phyloP scores from a whole-genome alignment of 2,329 filamentous ascomycete species.

The Xylaria sp. region DNA sequence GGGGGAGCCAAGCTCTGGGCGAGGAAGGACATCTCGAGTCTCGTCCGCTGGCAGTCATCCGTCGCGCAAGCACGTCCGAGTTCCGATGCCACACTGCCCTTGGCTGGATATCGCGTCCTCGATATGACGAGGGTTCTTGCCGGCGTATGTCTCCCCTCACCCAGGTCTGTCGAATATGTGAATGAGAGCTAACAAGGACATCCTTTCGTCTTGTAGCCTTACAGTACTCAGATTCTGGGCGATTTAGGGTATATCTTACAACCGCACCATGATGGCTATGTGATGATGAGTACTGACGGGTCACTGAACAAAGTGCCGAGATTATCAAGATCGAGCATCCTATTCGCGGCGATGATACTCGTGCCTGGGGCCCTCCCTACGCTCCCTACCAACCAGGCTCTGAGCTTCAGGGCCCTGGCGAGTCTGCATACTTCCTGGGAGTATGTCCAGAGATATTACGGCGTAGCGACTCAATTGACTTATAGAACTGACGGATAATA shows the following conservation, averaged over 20 bases:
- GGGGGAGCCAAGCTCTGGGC: conserved; percentile 6
- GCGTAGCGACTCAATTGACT: neutral
- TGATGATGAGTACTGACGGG: conserved; percentile 26
- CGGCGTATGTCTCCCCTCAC: conserved; percentile 58
- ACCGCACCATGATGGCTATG: conserved; percentile 3
- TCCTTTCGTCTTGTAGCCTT: conserved; percentile 58
- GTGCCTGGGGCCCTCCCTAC: conserved; percentile 95
- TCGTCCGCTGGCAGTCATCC: conserved; percentile 26
- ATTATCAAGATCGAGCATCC: conserved; percentile 98
- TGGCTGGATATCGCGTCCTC: conserved; percentile 81
- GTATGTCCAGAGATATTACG: conserved; percentile 45
- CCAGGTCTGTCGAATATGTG: neutral
- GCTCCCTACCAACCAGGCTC: conserved; percentile 65
- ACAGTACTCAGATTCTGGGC: conserved; percentile 93
- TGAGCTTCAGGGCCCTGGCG: conserved; percentile 64
- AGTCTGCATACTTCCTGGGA: conserved; percentile 89
- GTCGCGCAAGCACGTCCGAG: conserved; percentile 24
- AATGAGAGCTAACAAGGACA: conserved; percentile 9
- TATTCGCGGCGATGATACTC: conserved; percentile 81
- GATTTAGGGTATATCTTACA: conserved; percentile 72
- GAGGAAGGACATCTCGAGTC: conserved; percentile 1
- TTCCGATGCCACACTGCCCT: conserved; percentile 45
- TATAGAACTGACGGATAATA: conserved; percentile 11
- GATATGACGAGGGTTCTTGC: conserved; percentile 97
- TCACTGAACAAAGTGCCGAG: conserved; percentile 57